phyloP scores from a whole-genome alignment of 768 basidiomycete genomes.

The Leucocoprinus birnbaumii region DNA sequence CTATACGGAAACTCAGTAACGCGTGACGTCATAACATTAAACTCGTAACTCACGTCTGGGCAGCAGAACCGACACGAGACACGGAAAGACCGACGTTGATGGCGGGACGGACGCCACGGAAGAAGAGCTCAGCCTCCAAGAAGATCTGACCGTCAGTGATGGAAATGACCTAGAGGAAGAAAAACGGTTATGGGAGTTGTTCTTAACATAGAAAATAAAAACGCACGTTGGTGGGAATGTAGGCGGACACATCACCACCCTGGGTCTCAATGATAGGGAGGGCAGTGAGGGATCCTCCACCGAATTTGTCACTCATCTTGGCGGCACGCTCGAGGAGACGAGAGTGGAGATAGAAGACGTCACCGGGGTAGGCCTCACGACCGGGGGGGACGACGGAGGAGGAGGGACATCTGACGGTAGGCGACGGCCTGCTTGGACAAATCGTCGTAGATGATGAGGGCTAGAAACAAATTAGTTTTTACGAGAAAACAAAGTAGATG shows the following conservation, averaged over 20 bases:
- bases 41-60: conserved; percentile 81
- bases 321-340: conserved; percentile 99
- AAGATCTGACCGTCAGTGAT: conserved; percentile 99
- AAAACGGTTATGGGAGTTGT: conserved; percentile 3
- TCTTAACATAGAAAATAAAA: conserved; percentile 2
- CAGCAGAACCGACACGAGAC: conserved; percentile 99
- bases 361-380: conserved; percentile 99
- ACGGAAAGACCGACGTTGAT: conserved; percentile 99
- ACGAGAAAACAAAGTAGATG: neutral
- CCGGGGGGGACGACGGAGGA: conserved; percentile 99
- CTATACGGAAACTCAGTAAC: conserved; percentile 29
- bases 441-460: conserved; percentile 99
- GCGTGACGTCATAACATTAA: neutral
- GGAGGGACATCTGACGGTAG: conserved; percentile 99
- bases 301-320: conserved; percentile 99
- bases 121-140: conserved; percentile 99
- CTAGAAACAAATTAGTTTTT: conserved; percentile 30
- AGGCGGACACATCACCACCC: conserved; percentile 99
- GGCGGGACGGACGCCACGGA: conserved; percentile 99
- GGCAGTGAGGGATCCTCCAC: conserved; percentile 97
- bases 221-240: conserved; percentile 90
- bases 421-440: conserved; percentile 99
- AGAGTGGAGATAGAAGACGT: conserved; percentile 99
- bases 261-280: conserved; percentile 99
- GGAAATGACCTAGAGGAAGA: conserved; percentile 79